Evolutionary conservation across 148 eudicot genomes (phyloP).

Genomic region (Pouteria glomerata): DNA sequence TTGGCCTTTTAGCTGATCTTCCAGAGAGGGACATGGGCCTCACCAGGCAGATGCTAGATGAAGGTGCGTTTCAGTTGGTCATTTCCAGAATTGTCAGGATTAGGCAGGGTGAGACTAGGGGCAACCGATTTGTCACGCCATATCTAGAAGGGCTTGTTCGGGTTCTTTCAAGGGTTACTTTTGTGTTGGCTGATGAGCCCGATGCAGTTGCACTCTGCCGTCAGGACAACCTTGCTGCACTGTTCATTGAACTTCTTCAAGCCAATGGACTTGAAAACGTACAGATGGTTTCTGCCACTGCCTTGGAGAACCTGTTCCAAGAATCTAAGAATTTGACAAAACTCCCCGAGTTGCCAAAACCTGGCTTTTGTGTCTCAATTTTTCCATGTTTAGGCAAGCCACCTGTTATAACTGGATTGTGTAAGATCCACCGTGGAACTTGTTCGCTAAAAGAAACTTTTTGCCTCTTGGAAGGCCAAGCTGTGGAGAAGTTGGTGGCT

Average conservation of each 20-base stretch:
- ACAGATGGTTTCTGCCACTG: slow-evolving; percentile 76
- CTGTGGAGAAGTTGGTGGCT: slow-evolving; percentile 64
- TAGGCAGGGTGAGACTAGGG: slow-evolving; percentile 64
- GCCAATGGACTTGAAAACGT: slow-evolving; percentile 69
- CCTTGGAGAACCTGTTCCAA: slow-evolving; percentile 69
- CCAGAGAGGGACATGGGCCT: slow-evolving; percentile 62
- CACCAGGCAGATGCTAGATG: slow-evolving; percentile 57
- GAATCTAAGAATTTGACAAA: slow-evolving; percentile 56
- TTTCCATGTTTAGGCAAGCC: slow-evolving; percentile 69
- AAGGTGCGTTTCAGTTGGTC: slow-evolving; percentile 49
- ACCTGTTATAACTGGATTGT: slow-evolving; percentile 47
- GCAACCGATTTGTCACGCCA: slow-evolving; percentile 63
- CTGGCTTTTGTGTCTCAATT: slow-evolving; percentile 42
- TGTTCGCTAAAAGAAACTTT: slow-evolving; percentile 65
- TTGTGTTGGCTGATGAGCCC: slow-evolving; percentile 53
- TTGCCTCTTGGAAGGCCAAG: slow-evolving; percentile 74
- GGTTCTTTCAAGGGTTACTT: slow-evolving; percentile 68
- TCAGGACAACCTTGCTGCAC: slow-evolving; percentile 42
- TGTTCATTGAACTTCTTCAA: slow-evolving; percentile 65
- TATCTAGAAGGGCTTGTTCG: slow-evolving; percentile 77
- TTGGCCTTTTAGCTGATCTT: slow-evolving; percentile 69
- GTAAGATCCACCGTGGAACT: slow-evolving; percentile 64
- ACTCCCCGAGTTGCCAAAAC: slow-evolving; percentile 44
- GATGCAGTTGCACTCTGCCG: slow-evolving; percentile 53
- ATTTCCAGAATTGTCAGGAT: slow-evolving; percentile 49